Percentiles rank a stretch among this genome's conserved stretches.
Conservation (phyloP, 2,329 filamentous ascomycete species). For the Neofusicoccum ribis region DNA sequence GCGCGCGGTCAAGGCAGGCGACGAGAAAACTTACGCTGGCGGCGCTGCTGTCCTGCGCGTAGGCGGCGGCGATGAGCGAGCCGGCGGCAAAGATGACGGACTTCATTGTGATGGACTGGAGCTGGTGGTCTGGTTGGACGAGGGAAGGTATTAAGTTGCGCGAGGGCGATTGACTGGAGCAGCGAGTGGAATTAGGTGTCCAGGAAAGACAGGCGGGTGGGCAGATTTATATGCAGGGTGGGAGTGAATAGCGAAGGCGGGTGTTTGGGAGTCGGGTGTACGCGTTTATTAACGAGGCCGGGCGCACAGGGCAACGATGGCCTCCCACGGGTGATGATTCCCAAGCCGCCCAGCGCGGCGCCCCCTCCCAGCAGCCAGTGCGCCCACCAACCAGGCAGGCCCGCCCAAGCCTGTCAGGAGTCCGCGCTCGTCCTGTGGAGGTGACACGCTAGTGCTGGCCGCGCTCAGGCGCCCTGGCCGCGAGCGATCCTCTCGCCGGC, state of each 20-base stretch:
- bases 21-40: neutral
- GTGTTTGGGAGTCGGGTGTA: constrained; percentile 1
- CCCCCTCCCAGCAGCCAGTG: neutral
- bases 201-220: neutral
- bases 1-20: neutral
- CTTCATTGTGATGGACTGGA: constrained; percentile 17
- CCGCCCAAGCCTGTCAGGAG: constrained; percentile 1
- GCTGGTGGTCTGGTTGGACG: neutral
- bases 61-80: constrained; percentile 18
- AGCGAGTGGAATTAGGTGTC: constrained; percentile 14
- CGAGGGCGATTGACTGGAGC: neutral
- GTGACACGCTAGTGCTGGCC: neutral
- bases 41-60: constrained; percentile 8
- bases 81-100: constrained; percentile 17
- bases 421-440: constrained; percentile 5
- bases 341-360: neutral
- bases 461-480: constrained; percentile 9
- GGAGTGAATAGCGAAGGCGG: constrained; percentile 2
- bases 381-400: neutral
- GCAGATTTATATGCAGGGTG: constrained; percentile 6
- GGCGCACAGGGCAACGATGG: neutral
- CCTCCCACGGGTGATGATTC: neutral
- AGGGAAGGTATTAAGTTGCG: neutral
- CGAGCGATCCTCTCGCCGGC: constrained; percentile 1
- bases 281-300: constrained; percentile 10